A percentile compares a stretch with the other conserved stretches of the same genome.
Evolutionary conservation across 2,329 filamentous ascomycete species (phyloP).

Genomic region (Sporothrix globosa): DNA sequence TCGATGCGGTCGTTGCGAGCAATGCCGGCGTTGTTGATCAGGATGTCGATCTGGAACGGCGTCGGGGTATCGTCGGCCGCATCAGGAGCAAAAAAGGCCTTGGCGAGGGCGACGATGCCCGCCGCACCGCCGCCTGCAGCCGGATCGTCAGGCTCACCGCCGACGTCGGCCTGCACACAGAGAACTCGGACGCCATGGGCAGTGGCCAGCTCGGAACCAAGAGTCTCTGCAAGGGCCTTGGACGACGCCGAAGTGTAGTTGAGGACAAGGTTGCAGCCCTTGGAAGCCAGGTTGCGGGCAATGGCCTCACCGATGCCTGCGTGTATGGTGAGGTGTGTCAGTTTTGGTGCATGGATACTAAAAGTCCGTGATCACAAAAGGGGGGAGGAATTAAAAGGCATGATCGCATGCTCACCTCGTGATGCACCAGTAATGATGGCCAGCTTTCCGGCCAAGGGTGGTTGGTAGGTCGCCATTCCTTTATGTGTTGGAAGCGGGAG

Average conservation of each 20-base stretch:
- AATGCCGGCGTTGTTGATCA: constrained; percentile 84
- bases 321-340: background rate
- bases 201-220: constrained; percentile 62
- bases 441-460: constrained; percentile 70
- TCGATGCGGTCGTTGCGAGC: constrained; percentile 66
- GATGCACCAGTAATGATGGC: constrained; percentile 80
- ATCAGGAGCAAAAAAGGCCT: constrained; percentile 58
- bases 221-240: constrained; percentile 54
- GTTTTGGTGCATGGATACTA: no score
- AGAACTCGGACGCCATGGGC: constrained; percentile 64
- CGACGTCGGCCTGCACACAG: constrained; percentile 72
- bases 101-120: constrained; percentile 48
- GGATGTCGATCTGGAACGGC: constrained; percentile 72
- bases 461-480: constrained; percentile 34
- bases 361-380: no score
- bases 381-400: background rate
- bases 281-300: constrained; percentile 70
- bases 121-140: constrained; percentile 53
- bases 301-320: constrained; percentile 71
- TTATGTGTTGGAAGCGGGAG: background rate
- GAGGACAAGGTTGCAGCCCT: constrained; percentile 69
- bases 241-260: constrained; percentile 64
- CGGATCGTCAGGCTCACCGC: constrained; percentile 61
- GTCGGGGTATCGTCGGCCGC: constrained; percentile 40
- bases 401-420: constrained; percentile 58